Percentiles rank a stretch among this genome's conserved stretches.
Evolutionary conservation across 140 eudicot genomes (phyloP).

Genomic region (Senecio squalidus): DNA sequence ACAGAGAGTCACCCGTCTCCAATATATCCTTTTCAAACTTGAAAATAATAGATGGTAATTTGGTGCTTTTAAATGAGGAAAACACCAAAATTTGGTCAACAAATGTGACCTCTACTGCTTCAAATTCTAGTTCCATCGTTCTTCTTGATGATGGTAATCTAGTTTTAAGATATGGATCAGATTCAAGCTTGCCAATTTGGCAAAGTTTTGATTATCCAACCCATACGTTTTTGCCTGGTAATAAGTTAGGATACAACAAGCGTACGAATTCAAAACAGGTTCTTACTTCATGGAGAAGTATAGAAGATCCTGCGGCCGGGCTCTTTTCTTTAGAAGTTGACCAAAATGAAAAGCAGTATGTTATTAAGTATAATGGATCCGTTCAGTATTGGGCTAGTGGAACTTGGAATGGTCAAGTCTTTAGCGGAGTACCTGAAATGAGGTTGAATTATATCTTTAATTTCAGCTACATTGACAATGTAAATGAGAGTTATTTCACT

Average conservation of each 20-base stretch:
- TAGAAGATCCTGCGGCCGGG: constrained; percentile 44
- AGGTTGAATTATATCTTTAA: constrained; percentile 25
- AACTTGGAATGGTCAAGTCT: constrained; percentile 30
- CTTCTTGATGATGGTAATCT: constrained; percentile 50
- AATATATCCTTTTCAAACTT: constrained; percentile 31
- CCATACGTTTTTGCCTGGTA: constrained; percentile 33
- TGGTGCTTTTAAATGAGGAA: constrained; percentile 37
- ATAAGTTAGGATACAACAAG: constrained; percentile 33
- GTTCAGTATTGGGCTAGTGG: constrained; percentile 55
- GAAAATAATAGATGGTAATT: constrained; percentile 36
- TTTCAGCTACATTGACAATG: constrained; percentile 37
- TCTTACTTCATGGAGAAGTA: constrained; percentile 41
- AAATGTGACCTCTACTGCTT: constrained; percentile 5
- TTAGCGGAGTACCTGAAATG: constrained; percentile 45
- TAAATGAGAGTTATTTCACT: constrained; percentile 49
- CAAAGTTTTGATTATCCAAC: constrained; percentile 44
- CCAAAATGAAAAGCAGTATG: constrained; percentile 19
- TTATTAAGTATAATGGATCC: constrained; percentile 37
- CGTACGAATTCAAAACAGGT: constrained; percentile 10
- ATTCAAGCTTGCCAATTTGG: constrained; percentile 22
- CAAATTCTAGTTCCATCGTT: constrained; percentile 4
- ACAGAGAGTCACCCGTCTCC: constrained; percentile 43
- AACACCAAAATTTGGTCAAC: constrained; percentile 39
- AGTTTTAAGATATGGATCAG: constrained; percentile 31
- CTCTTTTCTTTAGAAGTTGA: constrained; percentile 38